phyloP scores from a whole-genome alignment of 164 flowering plant species.

The Umbilicus rupestris region DNA sequence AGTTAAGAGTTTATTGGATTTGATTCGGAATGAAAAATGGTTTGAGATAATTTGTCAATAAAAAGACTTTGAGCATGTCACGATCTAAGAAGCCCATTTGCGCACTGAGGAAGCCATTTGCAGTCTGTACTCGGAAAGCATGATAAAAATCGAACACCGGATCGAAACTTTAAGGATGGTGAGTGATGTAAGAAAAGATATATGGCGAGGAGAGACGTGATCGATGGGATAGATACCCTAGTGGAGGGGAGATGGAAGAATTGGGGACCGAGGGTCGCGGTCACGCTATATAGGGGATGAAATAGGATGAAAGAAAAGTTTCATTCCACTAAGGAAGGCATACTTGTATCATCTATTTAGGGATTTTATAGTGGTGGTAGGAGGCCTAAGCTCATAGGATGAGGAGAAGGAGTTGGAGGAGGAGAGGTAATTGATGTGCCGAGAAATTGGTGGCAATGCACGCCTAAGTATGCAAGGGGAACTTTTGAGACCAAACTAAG shows the following conservation, averaged over 20 bases:
- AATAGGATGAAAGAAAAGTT: neutral
- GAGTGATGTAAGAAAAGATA: neutral
- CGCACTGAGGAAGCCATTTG: too few relatives aligned
- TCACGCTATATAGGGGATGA: neutral
- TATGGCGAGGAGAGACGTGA: neutral
- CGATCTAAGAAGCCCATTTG: too few relatives aligned
- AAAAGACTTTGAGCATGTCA: too few relatives aligned
- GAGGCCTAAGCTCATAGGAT: conserved; percentile 1
- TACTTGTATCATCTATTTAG: neutral
- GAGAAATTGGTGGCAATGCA: conserved; percentile 7
- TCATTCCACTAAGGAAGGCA: neutral
- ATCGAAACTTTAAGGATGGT: neutral
- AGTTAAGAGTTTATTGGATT: too few relatives aligned
- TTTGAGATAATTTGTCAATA: too few relatives aligned
- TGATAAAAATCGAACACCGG: too few relatives aligned
- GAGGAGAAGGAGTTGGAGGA: too few relatives aligned
- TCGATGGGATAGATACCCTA: neutral
- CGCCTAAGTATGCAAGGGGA: conserved; percentile 2
- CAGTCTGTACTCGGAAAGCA: too few relatives aligned
- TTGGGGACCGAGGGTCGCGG: neutral
- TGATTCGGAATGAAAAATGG: too few relatives aligned
- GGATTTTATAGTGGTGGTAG: neutral
- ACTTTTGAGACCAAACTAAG: neutral
- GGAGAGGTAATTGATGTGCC: conserved; percentile 1
- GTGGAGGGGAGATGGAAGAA: neutral